Percentiles rank a stretch among this genome's conserved stretches.
Evolutionary conservation across 2,329 filamentous ascomycete species (phyloP).

Genomic region (Fusarium abutilonis): DNA sequence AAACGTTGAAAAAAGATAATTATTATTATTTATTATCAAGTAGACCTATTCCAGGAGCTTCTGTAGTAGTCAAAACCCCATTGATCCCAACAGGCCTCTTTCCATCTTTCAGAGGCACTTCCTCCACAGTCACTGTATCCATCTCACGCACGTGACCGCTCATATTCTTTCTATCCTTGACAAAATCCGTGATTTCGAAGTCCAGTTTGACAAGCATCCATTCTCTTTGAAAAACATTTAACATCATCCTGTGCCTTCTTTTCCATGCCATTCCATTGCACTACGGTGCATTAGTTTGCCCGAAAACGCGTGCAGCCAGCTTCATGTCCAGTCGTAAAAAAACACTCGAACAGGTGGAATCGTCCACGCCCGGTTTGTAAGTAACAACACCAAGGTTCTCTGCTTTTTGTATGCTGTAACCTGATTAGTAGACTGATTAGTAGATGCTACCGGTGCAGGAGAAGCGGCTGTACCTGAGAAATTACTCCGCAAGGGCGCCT

Average conservation of each 20-base stretch:
- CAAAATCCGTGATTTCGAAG: not conserved
- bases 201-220: not conserved
- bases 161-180: not conserved
- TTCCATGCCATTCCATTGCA: not conserved
- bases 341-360: not conserved
- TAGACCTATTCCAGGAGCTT: not conserved
- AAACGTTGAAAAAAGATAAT: not conserved
- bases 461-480: not conserved
- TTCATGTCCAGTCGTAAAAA: not conserved
- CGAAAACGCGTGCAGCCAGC: not conserved
- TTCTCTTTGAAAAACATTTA: not conserved
- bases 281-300: not conserved
- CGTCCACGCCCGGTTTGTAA: not conserved
- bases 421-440: not conserved
- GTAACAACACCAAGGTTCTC: too few relatives aligned
- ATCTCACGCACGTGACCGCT: conserved; percentile 5
- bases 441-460: too few relatives aligned
- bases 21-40: not conserved
- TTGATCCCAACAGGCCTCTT: not conserved
- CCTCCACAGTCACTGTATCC: too few relatives aligned
- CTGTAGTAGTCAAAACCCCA: not conserved
- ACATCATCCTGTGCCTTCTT: not conserved
- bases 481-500: too few relatives aligned
- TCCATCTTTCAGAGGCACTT: not conserved
- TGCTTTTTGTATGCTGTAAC: not conserved